phyloP scores from a whole-genome alignment of 345 rosid species.

The Salix brachista region DNA sequence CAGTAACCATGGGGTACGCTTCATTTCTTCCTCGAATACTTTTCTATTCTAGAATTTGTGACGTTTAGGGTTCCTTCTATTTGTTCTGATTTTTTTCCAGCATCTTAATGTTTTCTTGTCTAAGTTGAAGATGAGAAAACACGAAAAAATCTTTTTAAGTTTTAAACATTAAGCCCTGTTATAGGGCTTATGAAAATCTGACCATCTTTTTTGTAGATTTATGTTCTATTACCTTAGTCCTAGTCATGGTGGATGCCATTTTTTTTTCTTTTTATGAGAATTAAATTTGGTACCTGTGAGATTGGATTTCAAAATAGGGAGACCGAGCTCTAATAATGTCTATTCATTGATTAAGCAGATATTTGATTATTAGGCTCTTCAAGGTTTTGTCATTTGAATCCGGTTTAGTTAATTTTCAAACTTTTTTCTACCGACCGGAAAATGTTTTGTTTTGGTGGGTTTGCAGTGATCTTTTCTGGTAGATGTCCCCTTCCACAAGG shows the following conservation, averaged over 20 bases:
- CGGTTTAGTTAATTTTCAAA: not conserved
- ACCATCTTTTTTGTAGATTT: too few species aligned
- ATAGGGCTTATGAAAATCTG: not conserved
- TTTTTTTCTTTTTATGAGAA: not conserved
- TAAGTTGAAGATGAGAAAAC: not conserved
- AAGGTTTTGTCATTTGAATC: not conserved
- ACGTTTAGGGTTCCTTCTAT: not conserved
- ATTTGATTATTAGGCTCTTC: not conserved
- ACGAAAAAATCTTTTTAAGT: not conserved
- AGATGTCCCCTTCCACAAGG: too few species aligned
- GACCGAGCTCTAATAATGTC: too few species aligned
- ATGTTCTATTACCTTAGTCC: too few species aligned
- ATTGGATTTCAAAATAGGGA: not conserved
- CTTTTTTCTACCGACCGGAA: not conserved
- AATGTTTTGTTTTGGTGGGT: not conserved
- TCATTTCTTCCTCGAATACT: not conserved
- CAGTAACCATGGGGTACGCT: slow-evolving; percentile 16
- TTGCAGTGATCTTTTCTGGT: not conserved
- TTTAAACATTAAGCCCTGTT: not conserved
- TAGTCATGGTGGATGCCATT: not conserved
- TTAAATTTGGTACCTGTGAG: not conserved
- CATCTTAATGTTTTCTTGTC: not conserved
- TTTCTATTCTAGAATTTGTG: not conserved
- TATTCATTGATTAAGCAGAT: not conserved
- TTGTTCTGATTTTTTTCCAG: not conserved